Percentiles rank a stretch among this genome's conserved stretches.
Conservation (phyloP, 495 filamentous ascomycete genomes). For the Daldinia vernicosa region DNA sequence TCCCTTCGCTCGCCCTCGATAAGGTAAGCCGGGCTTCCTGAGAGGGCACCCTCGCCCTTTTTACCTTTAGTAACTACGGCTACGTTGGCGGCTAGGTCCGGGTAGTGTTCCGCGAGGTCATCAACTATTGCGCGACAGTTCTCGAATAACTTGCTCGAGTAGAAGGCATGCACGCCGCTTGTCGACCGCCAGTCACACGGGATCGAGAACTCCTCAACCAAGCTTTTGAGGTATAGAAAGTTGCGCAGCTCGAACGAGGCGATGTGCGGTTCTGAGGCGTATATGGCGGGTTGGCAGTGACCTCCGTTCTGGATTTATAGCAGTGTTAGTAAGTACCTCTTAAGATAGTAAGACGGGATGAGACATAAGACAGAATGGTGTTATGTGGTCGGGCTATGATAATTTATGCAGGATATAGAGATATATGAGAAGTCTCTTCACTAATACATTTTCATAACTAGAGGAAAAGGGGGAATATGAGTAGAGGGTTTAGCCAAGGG, state of each 20-base stretch:
- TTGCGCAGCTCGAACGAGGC: constrained; percentile 72
- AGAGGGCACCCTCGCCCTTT: constrained; percentile 33
- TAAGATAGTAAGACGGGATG: neutral
- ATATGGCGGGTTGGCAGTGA: constrained; percentile 74
- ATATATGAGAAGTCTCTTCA: neutral
- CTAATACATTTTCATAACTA: neutral
- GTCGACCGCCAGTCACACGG: constrained; percentile 68
- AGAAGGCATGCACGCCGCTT: constrained; percentile 64
- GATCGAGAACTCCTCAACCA: constrained; percentile 62
- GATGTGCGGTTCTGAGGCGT: constrained; percentile 57
- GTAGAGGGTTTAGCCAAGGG: neutral
- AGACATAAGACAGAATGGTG: neutral
- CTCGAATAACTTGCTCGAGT: constrained; percentile 56
- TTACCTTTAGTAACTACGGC: constrained; percentile 37
- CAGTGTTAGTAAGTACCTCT: constrained; percentile 13
- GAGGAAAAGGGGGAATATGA: neutral
- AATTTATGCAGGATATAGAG: neutral
- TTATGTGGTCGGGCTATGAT: neutral
- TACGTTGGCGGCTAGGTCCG: constrained; percentile 57
- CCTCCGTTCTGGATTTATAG: constrained; percentile 67
- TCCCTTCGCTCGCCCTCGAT: constrained; percentile 40
- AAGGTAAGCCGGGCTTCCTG: constrained; percentile 42
- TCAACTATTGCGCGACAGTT: constrained; percentile 58
- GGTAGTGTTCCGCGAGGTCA: constrained; percentile 56
- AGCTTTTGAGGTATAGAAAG: constrained; percentile 58